Evolutionary conservation across 805 yeast genomes (phyloP), one percentile per base, ranked within the genome.

Genomic region (Tetrapisispora namnaoensis): DNA sequence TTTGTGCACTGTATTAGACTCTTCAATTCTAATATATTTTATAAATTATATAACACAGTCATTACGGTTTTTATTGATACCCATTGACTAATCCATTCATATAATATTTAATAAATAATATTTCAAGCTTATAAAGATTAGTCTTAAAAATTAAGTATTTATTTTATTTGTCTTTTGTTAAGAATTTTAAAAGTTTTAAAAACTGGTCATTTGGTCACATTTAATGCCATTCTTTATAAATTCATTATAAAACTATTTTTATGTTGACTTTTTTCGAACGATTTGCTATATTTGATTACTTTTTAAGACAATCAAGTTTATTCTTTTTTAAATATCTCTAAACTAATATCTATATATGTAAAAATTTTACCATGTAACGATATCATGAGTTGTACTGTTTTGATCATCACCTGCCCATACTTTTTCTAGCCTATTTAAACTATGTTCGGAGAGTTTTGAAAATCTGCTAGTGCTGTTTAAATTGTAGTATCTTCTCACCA

Each of bases 401-500:
- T 58, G 62, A 7, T 30, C 27, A 20, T 42, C 37, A 34, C 65
- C 65, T 46, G 62, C 59, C 70, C 70, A 66, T 9, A 63, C 65
- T 45, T 57, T 61, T 41, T 64, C 67, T 37, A 66, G 52, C 49
- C 69, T 59, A 24, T 57, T 55, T 30, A 66, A 41, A 42, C 65
- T 66, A 50, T 66, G 66, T 38, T 65, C 65, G 3, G 67, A 64
- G n/a, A 66, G 46, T 45, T 66, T 58, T 44, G 61, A 62, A 43
- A 60, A 64, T 45, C 56, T 55, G 16, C 18, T 30, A 8, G 55
- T 55, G 34, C 67, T 66, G 47, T 65, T 64, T 8, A 65, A 37
- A 32, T 58, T 54, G 48, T 64, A 66, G 38, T 66, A 66, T 36
- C 50, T 55, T 45, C 62, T 55, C 2, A 66, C 63, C 34, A 64